Percentiles rank a stretch among this genome's conserved stretches.
These are phyloP conservation scores for Mucor sp. DNA, from an alignment of 371 early-diverging fungal genomes.

Conservation along the genomic window DNA sequence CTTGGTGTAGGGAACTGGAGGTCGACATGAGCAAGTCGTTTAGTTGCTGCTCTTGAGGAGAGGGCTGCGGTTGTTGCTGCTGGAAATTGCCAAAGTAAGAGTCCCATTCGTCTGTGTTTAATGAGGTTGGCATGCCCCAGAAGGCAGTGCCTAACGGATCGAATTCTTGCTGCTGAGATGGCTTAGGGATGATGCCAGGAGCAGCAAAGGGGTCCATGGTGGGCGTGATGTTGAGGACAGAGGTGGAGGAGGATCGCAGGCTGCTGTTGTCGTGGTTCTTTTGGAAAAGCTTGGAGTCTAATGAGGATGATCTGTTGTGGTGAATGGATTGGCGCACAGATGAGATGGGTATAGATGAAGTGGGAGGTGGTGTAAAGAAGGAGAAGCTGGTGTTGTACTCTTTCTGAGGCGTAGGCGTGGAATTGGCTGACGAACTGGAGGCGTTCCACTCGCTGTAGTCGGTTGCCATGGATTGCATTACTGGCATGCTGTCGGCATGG, in stretches of 20 bases:
- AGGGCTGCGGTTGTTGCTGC: not conserved
- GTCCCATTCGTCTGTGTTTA: slow-evolving; percentile 33
- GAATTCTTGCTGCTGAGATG: slow-evolving; percentile 9
- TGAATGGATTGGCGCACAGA: slow-evolving; percentile 15
- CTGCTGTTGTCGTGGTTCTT: not conserved
- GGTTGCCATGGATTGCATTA: not conserved
- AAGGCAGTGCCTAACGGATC: slow-evolving; percentile 31
- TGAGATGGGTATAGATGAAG: slow-evolving; percentile 17
- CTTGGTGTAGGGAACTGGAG: not conserved
- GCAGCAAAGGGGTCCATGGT: slow-evolving; percentile 45
- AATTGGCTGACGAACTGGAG: not conserved
- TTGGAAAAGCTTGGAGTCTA: not conserved
- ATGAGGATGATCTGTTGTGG: not conserved
- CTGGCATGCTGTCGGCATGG: not conserved
- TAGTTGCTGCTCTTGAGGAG: not conserved
- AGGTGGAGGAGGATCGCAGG: slow-evolving; percentile 4
- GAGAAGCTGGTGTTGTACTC: not conserved
- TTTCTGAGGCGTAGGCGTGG: not conserved
- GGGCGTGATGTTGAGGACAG: slow-evolving; percentile 9
- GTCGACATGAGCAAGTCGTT: not conserved
- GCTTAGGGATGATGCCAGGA: slow-evolving; percentile 32
- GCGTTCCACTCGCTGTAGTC: slow-evolving; percentile 1
- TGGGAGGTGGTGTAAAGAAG: not conserved
- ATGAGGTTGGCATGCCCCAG: slow-evolving; percentile 34
- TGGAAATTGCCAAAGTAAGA: slow-evolving; percentile 18